Percentiles rank a stretch among this genome's conserved stretches.
These are phyloP conservation scores for Vigna reflexopilosa DNA, from an alignment of 306 rosid species.

Conservation along the genomic window DNA sequence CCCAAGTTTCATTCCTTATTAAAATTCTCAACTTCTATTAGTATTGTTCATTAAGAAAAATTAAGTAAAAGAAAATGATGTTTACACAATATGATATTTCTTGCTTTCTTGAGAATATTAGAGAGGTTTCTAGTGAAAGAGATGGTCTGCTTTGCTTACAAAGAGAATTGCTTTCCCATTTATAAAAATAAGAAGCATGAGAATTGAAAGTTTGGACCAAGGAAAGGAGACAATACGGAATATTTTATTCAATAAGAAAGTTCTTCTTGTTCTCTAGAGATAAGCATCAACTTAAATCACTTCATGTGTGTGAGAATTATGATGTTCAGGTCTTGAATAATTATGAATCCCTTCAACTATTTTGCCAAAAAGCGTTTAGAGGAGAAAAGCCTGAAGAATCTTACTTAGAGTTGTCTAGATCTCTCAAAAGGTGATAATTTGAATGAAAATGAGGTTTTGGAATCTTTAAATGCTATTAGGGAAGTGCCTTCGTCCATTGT, in stretches of 20 bases:
- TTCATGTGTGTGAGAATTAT: neutral
- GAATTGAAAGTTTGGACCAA: conserved; percentile 5
- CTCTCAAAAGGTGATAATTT: conserved; percentile 33
- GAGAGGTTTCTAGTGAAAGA: conserved; percentile 38
- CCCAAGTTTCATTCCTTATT: too few species aligned
- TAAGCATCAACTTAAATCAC: conserved; percentile 15
- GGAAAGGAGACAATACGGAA: conserved; percentile 29
- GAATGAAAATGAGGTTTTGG: conserved; percentile 41
- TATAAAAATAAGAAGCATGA: neutral
- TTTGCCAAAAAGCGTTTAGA: conserved; percentile 39
- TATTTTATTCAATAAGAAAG: conserved; percentile 31
- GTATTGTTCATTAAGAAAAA: too few species aligned
- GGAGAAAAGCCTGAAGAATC: conserved; percentile 15
- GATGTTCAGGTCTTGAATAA: conserved; percentile 15
- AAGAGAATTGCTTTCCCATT: conserved; percentile 9
- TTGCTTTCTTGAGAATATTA: conserved; percentile 40
- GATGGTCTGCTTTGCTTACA: conserved; percentile 39
- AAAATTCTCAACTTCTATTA: too few species aligned
- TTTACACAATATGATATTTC: conserved; percentile 33
- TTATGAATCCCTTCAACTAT: conserved; percentile 32
- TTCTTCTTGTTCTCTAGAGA: conserved; percentile 48
- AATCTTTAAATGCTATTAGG: conserved; percentile 24
- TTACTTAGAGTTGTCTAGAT: conserved; percentile 24
- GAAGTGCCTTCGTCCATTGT: conserved; percentile 37
- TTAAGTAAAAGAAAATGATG: too few species aligned